phyloP scores from a whole-genome alignment of 768 basidiomycete genomes.

The Symmetrospora coprosmae region DNA sequence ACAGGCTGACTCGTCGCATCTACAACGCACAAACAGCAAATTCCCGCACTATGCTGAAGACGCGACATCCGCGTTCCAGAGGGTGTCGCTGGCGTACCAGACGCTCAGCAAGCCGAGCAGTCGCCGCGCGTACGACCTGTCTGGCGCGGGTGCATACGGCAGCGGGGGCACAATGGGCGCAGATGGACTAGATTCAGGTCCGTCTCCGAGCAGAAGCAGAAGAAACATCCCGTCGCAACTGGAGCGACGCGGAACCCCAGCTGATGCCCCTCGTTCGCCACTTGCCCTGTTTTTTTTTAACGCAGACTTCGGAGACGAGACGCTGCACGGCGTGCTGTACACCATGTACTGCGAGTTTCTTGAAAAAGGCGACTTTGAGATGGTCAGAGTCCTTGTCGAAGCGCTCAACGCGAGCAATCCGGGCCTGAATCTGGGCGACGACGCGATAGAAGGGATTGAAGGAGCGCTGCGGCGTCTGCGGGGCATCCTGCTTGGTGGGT shows the following conservation, averaged over 20 bases:
- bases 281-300: too few relatives aligned
- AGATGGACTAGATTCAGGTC: too few relatives aligned
- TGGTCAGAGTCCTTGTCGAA: conserved; percentile 59
- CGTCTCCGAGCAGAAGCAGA: too few relatives aligned
- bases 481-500: conserved; percentile 58
- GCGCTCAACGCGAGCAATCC: conserved; percentile 69
- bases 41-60: conserved; percentile 55
- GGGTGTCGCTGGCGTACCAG: conserved; percentile 68
- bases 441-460: conserved; percentile 63
- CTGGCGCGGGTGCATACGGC: too few relatives aligned
- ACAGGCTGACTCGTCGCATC: not conserved
- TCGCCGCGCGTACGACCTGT: conserved; percentile 51
- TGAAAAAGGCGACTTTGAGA: conserved; percentile 71
- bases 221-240: too few relatives aligned
- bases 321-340: conserved; percentile 57
- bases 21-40: conserved; percentile 45
- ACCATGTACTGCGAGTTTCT: conserved; percentile 61
- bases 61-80: conserved; percentile 73
- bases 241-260: too few relatives aligned
- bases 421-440: conserved; percentile 59
- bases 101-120: conserved; percentile 60
- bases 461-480: conserved; percentile 55
- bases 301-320: conserved; percentile 50
- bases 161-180: too few relatives aligned
- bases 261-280: too few relatives aligned